Percentiles rank a stretch among this genome's conserved stretches.
phyloP scores from a whole-genome alignment of 1,284 basidiomycete genomes.

The Coriolopsis trogii region DNA sequence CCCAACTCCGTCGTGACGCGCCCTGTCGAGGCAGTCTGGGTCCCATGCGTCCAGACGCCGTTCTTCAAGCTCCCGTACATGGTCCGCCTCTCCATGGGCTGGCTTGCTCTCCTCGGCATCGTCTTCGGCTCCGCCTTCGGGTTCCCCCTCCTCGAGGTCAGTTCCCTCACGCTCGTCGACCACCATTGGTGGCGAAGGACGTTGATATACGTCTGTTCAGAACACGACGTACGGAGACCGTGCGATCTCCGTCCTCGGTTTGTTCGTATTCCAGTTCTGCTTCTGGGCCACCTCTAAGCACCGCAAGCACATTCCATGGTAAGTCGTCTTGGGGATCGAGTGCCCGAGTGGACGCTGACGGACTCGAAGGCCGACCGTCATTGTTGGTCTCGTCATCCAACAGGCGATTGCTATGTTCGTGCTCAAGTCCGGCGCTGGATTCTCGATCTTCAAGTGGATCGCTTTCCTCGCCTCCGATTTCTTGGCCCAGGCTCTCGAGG shows the following conservation, averaged over 20 bases:
- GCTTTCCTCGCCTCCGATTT: constrained; percentile 77
- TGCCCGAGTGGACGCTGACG: constrained; percentile 2
- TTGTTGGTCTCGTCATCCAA: constrained; percentile 84
- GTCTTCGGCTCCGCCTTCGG: constrained; percentile 85
- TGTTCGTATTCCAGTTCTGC: constrained; percentile 74
- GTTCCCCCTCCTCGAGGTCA: constrained; percentile 61
- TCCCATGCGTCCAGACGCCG: constrained; percentile 62
- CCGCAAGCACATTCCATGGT: constrained; percentile 71
- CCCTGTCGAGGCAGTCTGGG: constrained; percentile 70
- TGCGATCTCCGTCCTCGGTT: constrained; percentile 79
- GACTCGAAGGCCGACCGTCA: constrained; percentile 73
- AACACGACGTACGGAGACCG: constrained; percentile 74
- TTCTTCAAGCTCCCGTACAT: constrained; percentile 68
- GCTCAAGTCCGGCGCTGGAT: constrained; percentile 79
- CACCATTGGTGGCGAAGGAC: constrained; percentile 5
- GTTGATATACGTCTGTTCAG: constrained; percentile 41
- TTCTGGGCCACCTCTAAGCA: constrained; percentile 70
- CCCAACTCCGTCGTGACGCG: constrained; percentile 66
- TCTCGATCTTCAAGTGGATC: constrained; percentile 81
- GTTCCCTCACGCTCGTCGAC: constrained; percentile 26
- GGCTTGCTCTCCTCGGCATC: constrained; percentile 72
- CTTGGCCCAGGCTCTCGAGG: constrained; percentile 61
- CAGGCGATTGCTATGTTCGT: constrained; percentile 87
- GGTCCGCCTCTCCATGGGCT: constrained; percentile 65
- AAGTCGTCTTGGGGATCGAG: constrained; percentile 2